Percentiles rank a stretch among this genome's conserved stretches.
Evolutionary conservation across 805 yeast species (phyloP).

Genomic region (Cyberlindnera bimundalis): DNA sequence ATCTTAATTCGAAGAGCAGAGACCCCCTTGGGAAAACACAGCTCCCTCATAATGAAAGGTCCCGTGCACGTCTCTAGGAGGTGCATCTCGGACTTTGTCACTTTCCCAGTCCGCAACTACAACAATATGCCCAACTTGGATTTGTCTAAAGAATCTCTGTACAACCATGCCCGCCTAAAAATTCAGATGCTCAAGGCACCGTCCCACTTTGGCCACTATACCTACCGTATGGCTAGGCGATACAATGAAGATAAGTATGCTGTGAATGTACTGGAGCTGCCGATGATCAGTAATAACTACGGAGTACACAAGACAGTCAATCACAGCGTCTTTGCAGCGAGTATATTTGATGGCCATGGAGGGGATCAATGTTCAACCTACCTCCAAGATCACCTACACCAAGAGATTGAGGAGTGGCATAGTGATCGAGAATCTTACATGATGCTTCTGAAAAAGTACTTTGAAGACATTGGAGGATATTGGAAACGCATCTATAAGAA

Average conservation of each 20-base stretch:
- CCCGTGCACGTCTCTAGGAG: constrained; percentile 4
- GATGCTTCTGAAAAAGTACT: constrained; percentile 51
- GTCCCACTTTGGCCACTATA: constrained; percentile 61
- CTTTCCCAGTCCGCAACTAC: constrained; percentile 20
- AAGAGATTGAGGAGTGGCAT: constrained; percentile 44
- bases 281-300: constrained; percentile 29
- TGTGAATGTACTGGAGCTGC: constrained; percentile 57
- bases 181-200: constrained; percentile 51
- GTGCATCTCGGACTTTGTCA: constrained; percentile 21
- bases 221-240: constrained; percentile 71
- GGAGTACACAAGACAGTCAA: constrained; percentile 20
- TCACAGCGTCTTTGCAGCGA: constrained; percentile 55
- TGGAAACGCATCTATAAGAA: constrained; percentile 76
- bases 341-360: constrained; percentile 94
- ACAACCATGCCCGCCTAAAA: constrained; percentile 20
- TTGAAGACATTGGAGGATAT: constrained; percentile 64
- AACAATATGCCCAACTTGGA: constrained; percentile 14
- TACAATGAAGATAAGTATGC: constrained; percentile 80
- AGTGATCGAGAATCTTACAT: constrained; percentile 34
- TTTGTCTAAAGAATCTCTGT: constrained; percentile 13
- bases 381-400: constrained; percentile 50
- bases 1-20: too few species aligned
- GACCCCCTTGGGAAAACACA: neutral
- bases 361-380: constrained; percentile 71
- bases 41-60: constrained; percentile 1